These are phyloP conservation scores for Decorospora gaudefroyi DNA, from an alignment of 2,329 filamentous ascomycete genomes.

Conservation along the genomic window DNA sequence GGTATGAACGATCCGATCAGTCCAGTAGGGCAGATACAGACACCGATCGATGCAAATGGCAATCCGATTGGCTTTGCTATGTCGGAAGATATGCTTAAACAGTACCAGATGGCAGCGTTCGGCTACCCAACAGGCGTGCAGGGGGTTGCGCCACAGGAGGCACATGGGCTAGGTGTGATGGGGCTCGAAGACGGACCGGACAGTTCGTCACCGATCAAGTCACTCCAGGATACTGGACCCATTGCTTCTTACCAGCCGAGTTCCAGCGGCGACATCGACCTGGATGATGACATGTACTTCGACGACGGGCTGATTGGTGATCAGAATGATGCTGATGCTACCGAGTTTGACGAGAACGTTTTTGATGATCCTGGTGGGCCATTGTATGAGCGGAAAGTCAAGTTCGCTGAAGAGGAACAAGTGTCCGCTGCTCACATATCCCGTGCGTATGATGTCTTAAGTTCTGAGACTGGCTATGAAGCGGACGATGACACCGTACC, in stretches of 20 bases:
- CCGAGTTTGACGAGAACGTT: slow-evolving; percentile 71
- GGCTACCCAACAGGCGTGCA: not conserved
- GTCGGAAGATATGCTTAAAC: slow-evolving; percentile 33
- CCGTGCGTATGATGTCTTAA: slow-evolving; percentile 20
- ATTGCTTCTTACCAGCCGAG: slow-evolving; percentile 13
- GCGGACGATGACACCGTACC: slow-evolving; percentile 41
- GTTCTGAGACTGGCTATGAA: slow-evolving; percentile 38
- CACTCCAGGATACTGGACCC: slow-evolving; percentile 9
- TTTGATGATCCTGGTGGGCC: slow-evolving; percentile 63
- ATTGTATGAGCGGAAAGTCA: slow-evolving; percentile 56
- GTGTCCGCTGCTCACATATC: slow-evolving; percentile 18
- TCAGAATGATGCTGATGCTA: slow-evolving; percentile 56
- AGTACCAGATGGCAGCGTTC: slow-evolving; percentile 18
- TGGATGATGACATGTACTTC: slow-evolving; percentile 67
- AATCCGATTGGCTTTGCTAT: slow-evolving; percentile 43
- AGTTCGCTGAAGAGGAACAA: slow-evolving; percentile 26
- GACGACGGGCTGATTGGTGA: slow-evolving; percentile 65
- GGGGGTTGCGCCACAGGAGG: not conserved
- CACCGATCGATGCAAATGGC: slow-evolving; percentile 38
- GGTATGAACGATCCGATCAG: slow-evolving; percentile 26
- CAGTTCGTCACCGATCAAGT: slow-evolving; percentile 14
- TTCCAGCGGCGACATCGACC: slow-evolving; percentile 18
- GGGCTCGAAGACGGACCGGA: slow-evolving; percentile 16
- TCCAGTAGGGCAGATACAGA: slow-evolving; percentile 31
- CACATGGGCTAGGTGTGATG: slow-evolving; percentile 25